A percentile compares a stretch with the other conserved stretches of the same genome.
These are phyloP conservation scores for Phytopythium mirpurense DNA, from an alignment of 352 stramenopile species.

Conservation along the genomic window DNA sequence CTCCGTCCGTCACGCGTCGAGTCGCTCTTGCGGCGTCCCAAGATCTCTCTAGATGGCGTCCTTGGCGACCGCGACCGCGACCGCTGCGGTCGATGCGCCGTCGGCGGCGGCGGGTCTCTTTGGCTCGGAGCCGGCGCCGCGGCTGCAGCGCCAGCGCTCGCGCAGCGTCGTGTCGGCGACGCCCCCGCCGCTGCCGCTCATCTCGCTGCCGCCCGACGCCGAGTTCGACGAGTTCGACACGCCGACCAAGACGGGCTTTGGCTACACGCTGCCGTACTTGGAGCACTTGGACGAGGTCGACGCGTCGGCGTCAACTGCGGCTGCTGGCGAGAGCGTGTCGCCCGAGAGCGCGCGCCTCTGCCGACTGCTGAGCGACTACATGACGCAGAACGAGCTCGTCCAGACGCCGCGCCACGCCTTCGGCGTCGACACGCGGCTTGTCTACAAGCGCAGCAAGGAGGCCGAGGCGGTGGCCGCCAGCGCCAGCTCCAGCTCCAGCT, in stretches of 20 bases:
- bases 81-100: not conserved
- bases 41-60: not conserved
- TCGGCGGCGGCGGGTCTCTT: not conserved
- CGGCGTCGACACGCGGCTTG: constrained; percentile 43
- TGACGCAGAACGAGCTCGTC: constrained; percentile 61
- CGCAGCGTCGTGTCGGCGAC: constrained; percentile 29
- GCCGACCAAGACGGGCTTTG: constrained; percentile 50
- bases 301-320: constrained; percentile 20
- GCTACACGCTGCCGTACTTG: constrained; percentile 44
- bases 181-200: constrained; percentile 56
- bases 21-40: no score
- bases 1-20: not conserved
- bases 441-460: constrained; percentile 67
- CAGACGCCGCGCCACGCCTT: constrained; percentile 56
- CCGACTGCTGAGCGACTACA: constrained; percentile 56
- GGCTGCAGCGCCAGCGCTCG: constrained; percentile 38
- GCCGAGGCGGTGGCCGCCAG: constrained; percentile 5
- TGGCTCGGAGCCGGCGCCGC: not conserved
- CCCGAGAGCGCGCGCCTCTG: constrained; percentile 18
- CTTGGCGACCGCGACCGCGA: not conserved
- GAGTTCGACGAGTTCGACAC: constrained; percentile 68
- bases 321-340: constrained; percentile 6
- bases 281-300: constrained; percentile 35
- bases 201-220: constrained; percentile 55
- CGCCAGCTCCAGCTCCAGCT: not conserved